These are phyloP conservation scores for Peziza echinospora DNA, from an alignment of 495 filamentous ascomycete species.

Conservation along the genomic window DNA sequence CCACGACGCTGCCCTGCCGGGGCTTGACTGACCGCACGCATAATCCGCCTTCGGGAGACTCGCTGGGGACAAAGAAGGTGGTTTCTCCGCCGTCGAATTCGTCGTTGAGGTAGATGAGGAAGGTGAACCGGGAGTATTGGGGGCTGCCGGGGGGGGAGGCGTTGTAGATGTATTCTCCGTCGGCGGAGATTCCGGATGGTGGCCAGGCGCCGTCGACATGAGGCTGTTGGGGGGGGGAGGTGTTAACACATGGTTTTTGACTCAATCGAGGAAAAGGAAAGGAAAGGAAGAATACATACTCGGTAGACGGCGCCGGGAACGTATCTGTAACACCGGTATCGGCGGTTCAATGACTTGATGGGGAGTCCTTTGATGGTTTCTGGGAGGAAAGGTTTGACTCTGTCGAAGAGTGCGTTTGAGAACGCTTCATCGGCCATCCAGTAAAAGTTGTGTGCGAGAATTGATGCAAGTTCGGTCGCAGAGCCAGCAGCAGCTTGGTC, in stretches of 20 bases:
- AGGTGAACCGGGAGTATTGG: slow-evolving; percentile 29
- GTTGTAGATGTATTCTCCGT: slow-evolving; percentile 27
- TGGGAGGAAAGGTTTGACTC: slow-evolving; percentile 24
- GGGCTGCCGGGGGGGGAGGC: slow-evolving; percentile 23
- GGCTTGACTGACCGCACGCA: slow-evolving; percentile 29
- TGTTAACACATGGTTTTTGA: background rate
- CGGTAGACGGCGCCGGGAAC: slow-evolving; percentile 30
- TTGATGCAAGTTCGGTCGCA: slow-evolving; percentile 24
- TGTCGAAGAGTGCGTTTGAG: slow-evolving; percentile 23
- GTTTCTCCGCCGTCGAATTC: slow-evolving; percentile 31
- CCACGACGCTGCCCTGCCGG: slow-evolving; percentile 24
- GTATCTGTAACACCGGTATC: slow-evolving; percentile 30
- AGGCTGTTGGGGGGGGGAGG: background rate
- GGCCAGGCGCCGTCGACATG: slow-evolving; percentile 30
- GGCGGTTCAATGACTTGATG: slow-evolving; percentile 26
- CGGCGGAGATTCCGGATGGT: slow-evolving; percentile 22
- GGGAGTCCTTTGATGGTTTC: slow-evolving; percentile 19
- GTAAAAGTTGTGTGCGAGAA: slow-evolving; percentile 32
- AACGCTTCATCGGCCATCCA: slow-evolving; percentile 27
- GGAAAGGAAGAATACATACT: too few species aligned
- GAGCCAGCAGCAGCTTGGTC: slow-evolving; percentile 25
- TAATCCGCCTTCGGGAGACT: too few species aligned
- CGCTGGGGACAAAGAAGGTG: slow-evolving; percentile 28
- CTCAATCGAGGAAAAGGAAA: background rate
- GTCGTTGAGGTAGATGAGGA: slow-evolving; percentile 31